A percentile compares a stretch with the other conserved stretches of the same genome.
Conservation (phyloP, 305 asterid species). For the Solanum hybrid region DNA sequence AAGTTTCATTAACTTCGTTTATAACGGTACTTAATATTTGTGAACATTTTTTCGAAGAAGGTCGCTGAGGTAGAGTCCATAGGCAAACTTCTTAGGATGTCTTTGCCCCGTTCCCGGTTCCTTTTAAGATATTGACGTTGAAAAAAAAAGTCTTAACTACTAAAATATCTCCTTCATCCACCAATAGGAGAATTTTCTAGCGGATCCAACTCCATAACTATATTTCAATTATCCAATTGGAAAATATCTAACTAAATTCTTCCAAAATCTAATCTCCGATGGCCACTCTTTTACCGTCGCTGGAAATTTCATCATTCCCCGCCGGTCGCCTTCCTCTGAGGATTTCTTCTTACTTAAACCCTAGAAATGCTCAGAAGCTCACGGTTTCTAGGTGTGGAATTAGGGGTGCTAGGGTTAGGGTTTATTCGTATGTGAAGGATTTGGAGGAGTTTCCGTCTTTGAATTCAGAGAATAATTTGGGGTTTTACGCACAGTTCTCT, state of each 20-base stretch:
- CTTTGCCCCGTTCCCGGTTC: no score
- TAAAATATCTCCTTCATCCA: not conserved
- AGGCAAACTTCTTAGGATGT: no score
- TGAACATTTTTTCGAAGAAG: not conserved
- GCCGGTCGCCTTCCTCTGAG: conserved; percentile 18
- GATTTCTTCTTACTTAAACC: not conserved
- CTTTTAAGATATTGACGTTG: not conserved
- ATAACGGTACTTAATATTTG: not conserved
- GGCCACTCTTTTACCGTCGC: conserved; percentile 50
- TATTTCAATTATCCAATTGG: conserved; percentile 25
- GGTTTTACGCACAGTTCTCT: conserved; percentile 35
- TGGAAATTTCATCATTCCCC: conserved; percentile 37
- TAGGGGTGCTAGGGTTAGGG: conserved; percentile 26
- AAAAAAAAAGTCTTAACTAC: no score
- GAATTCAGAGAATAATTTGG: conserved; percentile 29
- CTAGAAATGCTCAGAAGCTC: not conserved
- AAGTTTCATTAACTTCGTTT: not conserved
- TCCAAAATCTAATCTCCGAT: conserved; percentile 15
- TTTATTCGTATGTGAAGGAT: conserved; percentile 41
- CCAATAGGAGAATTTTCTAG: conserved; percentile 11
- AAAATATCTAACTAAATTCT: conserved; percentile 13
- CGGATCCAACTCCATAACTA: not conserved
- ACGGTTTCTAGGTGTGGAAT: conserved; percentile 2
- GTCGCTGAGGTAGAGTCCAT: no score
- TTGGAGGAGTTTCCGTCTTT: conserved; percentile 36